A percentile compares a stretch with the other conserved stretches of the same genome.
These are phyloP conservation scores for Ensete glaucum DNA, from an alignment of 176 grass and related monocot genomes.

Conservation along the genomic window DNA sequence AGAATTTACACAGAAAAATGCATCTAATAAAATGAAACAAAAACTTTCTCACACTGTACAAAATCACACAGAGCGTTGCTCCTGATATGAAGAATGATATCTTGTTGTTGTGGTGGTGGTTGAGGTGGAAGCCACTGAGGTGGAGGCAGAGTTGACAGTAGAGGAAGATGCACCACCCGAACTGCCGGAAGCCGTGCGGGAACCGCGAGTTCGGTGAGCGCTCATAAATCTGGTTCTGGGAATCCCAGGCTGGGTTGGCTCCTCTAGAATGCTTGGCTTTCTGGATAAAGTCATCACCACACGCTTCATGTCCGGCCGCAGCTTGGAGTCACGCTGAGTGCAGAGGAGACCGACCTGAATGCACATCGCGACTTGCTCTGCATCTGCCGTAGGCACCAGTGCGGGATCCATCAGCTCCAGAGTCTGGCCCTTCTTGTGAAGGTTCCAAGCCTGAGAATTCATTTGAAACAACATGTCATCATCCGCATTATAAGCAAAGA, in stretches of 20 bases:
- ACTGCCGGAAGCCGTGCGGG: conserved; percentile 6
- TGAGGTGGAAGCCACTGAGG: conserved; percentile 34
- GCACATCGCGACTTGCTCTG: conserved; percentile 59
- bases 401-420: conserved; percentile 59
- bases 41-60: background rate
- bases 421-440: conserved; percentile 62
- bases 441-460: conserved; percentile 49
- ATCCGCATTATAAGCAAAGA: too few relatives aligned
- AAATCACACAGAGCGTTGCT: too few relatives aligned
- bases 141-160: conserved; percentile 21
- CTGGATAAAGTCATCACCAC: conserved; percentile 71
- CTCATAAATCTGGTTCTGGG: conserved; percentile 46
- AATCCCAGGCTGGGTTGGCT: conserved; percentile 55
- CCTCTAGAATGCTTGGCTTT: conserved; percentile 60
- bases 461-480: background rate
- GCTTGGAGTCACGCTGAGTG: conserved; percentile 62
- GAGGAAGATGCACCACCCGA: conserved; percentile 35
- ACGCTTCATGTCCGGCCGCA: conserved; percentile 81
- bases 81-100: background rate
- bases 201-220: conserved; percentile 23
- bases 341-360: conserved; percentile 74
- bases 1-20: too few relatives aligned
- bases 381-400: conserved; percentile 33
- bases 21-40: background rate
- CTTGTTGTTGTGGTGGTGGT: conserved; percentile 32